phyloP scores from a whole-genome alignment of 192 early-diverging fungal species.

The Umbelopsis ramanniana region DNA sequence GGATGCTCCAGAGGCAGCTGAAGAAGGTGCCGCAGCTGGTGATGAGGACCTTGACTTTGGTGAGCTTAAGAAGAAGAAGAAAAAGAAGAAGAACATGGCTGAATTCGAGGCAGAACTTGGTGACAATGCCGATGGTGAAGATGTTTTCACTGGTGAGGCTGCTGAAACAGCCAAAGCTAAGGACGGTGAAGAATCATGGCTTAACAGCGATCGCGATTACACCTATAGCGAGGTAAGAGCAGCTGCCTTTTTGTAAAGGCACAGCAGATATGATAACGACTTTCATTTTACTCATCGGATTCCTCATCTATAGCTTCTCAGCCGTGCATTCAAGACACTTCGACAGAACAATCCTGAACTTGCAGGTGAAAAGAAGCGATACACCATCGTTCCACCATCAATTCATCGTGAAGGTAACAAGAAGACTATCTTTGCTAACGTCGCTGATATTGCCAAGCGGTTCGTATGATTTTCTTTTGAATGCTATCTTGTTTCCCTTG shows the following conservation, averaged over 20 bases:
- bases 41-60: conserved; percentile 64
- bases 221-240: conserved; percentile 80
- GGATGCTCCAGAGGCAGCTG: conserved; percentile 51
- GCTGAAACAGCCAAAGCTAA: conserved; percentile 35
- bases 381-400: conserved; percentile 93
- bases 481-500: too few species aligned
- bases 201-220: conserved; percentile 91
- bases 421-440: conserved; percentile 95
- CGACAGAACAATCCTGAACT: conserved; percentile 94
- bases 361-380: conserved; percentile 90
- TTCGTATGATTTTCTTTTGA: conserved; percentile 34
- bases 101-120: conserved; percentile 84
- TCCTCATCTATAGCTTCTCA: conserved; percentile 67
- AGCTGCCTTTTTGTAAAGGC: neutral
- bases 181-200: conserved; percentile 76
- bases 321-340: conserved; percentile 89
- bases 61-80: conserved; percentile 79
- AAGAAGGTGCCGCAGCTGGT: conserved; percentile 45
- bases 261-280: neutral
- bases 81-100: conserved; percentile 79
- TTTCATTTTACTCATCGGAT: neutral
- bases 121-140: conserved; percentile 56
- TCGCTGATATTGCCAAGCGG: conserved; percentile 91
- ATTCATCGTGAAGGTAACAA: conserved; percentile 92
- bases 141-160: conserved; percentile 57